Conservation (phyloP, 2,329 filamentous ascomycete genomes). For the Stemphylium lycopersici region DNA sequence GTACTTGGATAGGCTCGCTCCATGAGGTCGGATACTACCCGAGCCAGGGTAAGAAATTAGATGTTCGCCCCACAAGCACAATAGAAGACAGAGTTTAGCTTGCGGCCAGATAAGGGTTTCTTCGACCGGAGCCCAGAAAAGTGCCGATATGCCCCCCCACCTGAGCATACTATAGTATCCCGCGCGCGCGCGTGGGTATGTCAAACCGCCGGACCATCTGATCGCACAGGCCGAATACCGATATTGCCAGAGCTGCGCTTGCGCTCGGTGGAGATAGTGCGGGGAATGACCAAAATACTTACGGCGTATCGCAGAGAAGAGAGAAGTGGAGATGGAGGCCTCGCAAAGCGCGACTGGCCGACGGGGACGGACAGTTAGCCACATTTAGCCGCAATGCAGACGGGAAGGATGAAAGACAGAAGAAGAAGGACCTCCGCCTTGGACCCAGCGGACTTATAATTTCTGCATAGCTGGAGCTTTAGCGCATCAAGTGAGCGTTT, state of each 20-base stretch:
- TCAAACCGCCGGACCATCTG: slow-evolving; percentile 32
- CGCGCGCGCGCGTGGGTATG: slow-evolving; percentile 25
- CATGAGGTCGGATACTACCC: slow-evolving; percentile 35
- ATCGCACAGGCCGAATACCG: slow-evolving; percentile 11
- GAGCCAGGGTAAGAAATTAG: slow-evolving; percentile 30
- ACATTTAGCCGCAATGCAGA: slow-evolving; percentile 26
- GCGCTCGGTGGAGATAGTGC: slow-evolving; percentile 2
- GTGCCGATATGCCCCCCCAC: slow-evolving; percentile 20
- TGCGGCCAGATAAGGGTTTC: slow-evolving; percentile 12
- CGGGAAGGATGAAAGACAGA: slow-evolving; percentile 15
- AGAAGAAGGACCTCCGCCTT: slow-evolving; percentile 26
- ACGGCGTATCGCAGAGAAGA: slow-evolving; percentile 3
- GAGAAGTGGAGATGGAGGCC: not conserved
- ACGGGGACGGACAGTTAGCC: slow-evolving; percentile 24
- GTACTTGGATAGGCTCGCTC: slow-evolving; percentile 12
- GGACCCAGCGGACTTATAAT: slow-evolving; percentile 2
- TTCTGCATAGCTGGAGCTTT: not conserved
- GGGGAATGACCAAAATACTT: not conserved
- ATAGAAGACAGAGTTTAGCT: slow-evolving; percentile 1
- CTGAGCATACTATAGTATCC: slow-evolving; percentile 19
- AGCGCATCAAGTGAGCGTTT: slow-evolving; percentile 2
- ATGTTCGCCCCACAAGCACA: slow-evolving; percentile 8
- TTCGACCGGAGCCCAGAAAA: slow-evolving; percentile 18
- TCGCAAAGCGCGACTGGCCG: slow-evolving; percentile 3
- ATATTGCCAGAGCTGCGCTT: slow-evolving; percentile 11